Evolutionary conservation across 2,329 filamentous ascomycete genomes (phyloP), one percentile per base, ranked within the genome.

Genomic region (Sarocladiaceae sp.): DNA sequence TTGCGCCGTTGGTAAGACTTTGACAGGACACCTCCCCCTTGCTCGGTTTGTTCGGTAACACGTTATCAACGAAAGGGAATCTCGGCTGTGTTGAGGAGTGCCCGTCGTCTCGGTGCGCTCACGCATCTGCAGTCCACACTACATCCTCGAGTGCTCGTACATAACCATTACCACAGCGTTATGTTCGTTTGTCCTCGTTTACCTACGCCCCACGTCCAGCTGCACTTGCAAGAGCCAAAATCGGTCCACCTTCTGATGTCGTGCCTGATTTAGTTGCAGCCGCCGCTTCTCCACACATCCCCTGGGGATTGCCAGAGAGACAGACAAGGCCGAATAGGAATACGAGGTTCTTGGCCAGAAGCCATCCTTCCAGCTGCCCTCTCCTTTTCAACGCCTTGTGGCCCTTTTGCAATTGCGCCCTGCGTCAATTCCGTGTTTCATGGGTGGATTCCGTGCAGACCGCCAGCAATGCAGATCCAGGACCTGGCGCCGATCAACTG

Each of bases 201-300:
- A n/a, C n/a, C n/a, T 21, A 19, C 29, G 37, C 37, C 37, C 37
- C 37, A 41, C 37, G 37, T 16, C 26, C 37, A 41, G 6, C 21
- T 41, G 37, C 37, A 29, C 9, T 10, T 19, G 10, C 37, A 11
- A 27, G 19, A 19, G 15, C 6, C 23, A 16, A 18, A 21, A 41
- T 41, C 37, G 37, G 37, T 41, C 37, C 37, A 41, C 37, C 37
- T 29, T 11, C 37, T 41, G 37, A 41, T 41, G 37, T 41, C n/a
- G 37, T 41, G 37, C 37, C 37, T 41, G 37, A 41, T 41, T 27
- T 27, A 24, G 15, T 41, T 19, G 20, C 23, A 21, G n/a, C 37
- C 37, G 12, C 19, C 24, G 37, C 37, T 41, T 16, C 37, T 41
- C 37, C 37, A 41, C n/a, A n/a, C 37, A 41, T 41, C 34, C 9